These are phyloP conservation scores for Termitomyces sp. DNA, from an alignment of 768 basidiomycete genomes.

Conservation along the genomic window DNA sequence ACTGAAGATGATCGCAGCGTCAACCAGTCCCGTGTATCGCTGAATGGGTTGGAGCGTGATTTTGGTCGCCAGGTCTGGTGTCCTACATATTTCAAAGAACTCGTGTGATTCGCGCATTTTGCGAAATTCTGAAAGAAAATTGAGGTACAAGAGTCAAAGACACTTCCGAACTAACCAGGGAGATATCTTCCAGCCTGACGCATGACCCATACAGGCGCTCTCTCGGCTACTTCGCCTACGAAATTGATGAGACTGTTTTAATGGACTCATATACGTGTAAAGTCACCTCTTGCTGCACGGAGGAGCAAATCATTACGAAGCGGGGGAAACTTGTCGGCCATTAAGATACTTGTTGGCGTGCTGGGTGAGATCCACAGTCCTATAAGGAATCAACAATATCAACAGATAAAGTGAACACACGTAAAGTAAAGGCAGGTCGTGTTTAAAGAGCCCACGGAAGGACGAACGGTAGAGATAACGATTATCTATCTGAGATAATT, in stretches of 20 bases:
- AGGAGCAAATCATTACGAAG: constrained; percentile 86
- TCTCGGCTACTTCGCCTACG: constrained; percentile 78
- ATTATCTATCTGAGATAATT: constrained; percentile 11
- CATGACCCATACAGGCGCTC: constrained; percentile 99
- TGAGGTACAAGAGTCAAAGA: neutral
- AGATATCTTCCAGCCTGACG: constrained; percentile 94
- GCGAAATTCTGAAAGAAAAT: constrained; percentile 68
- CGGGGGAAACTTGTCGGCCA: constrained; percentile 55
- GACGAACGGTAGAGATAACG: constrained; percentile 7
- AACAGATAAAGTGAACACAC: neutral
- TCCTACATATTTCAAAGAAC: constrained; percentile 94
- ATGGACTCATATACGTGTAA: neutral
- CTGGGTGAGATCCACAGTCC: neutral
- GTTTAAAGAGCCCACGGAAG: neutral
- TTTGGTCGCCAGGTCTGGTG: constrained; percentile 83
- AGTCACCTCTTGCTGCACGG: constrained; percentile 77
- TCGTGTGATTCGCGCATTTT: constrained; percentile 81
- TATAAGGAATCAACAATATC: neutral
- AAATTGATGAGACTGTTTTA: neutral
- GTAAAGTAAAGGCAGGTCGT: neutral
- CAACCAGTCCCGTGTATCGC: constrained; percentile 80
- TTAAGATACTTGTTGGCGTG: constrained; percentile 13
- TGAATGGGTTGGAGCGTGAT: constrained; percentile 93
- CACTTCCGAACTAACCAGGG: constrained; percentile 58
- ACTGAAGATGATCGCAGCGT: constrained; percentile 97